These are phyloP conservation scores for Cadophora gregata DNA, from an alignment of 2,329 filamentous ascomycete genomes.

Conservation along the genomic window DNA sequence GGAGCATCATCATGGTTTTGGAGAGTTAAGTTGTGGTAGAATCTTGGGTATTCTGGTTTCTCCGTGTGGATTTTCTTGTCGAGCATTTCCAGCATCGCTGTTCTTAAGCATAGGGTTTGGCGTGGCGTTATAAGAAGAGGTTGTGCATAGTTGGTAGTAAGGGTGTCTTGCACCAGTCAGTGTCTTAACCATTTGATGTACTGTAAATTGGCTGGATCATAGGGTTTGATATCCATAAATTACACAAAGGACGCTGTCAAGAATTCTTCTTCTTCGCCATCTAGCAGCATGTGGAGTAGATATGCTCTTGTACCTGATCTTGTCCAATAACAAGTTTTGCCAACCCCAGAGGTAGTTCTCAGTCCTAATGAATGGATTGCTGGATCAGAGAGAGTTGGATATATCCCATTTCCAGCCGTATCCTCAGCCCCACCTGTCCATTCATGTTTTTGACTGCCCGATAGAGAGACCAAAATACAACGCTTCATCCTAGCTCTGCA, in stretches of 20 bases:
- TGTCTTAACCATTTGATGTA: not conserved
- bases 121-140: slow-evolving; percentile 2
- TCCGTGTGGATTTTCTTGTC: not conserved
- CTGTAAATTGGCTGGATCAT: slow-evolving; percentile 13
- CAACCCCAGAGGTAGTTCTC: not conserved
- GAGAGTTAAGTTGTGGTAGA: slow-evolving; percentile 41
- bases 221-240: slow-evolving; percentile 20
- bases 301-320: no score
- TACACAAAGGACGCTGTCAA: not conserved
- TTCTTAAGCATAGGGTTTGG: slow-evolving; percentile 16
- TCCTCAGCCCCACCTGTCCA: no score
- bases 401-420: no score
- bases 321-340: not conserved
- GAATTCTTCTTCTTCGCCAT: not conserved
- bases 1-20: slow-evolving; percentile 57
- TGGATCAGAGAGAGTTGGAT: no score
- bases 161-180: not conserved
- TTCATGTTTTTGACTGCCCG: no score
- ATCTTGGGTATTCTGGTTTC: not conserved
- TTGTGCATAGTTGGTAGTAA: not conserved
- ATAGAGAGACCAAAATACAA: no score
- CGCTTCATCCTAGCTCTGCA: no score
- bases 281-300: not conserved
- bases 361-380: no score
- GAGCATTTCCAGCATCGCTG: not conserved